Percentiles rank a stretch among this genome's conserved stretches.
phyloP scores from a whole-genome alignment of 2,329 filamentous ascomycete genomes.

The Alternaria sp. region DNA sequence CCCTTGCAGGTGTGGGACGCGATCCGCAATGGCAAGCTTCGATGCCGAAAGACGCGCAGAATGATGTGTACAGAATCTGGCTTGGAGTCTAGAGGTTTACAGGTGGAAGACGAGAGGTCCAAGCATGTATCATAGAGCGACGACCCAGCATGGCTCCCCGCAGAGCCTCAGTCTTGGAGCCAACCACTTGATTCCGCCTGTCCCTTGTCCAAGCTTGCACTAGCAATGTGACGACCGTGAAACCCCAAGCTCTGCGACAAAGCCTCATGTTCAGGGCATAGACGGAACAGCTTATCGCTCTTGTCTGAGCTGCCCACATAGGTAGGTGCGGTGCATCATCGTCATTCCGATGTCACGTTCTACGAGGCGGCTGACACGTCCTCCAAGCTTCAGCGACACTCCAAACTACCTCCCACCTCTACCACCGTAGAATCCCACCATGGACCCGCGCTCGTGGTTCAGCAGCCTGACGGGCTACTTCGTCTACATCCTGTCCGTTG shows the following conservation, averaged over 20 bases:
- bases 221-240: neutral
- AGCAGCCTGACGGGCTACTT: conserved; percentile 76
- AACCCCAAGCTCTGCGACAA: neutral
- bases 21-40: neutral
- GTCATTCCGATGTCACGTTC: conserved; percentile 21
- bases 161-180: conserved; percentile 15
- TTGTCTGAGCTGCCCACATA: conserved; percentile 1
- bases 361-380: conserved; percentile 15
- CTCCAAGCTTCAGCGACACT: neutral
- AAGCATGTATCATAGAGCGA: neutral
- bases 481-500: conserved; percentile 75
- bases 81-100: neutral
- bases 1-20: conserved; percentile 1
- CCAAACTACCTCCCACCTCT: neutral
- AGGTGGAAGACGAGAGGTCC: neutral
- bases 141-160: conserved; percentile 7
- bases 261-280: neutral
- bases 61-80: neutral
- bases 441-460: conserved; percentile 52
- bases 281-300: neutral
- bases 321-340: conserved; percentile 22
- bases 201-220: neutral
- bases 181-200: neutral
- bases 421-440: conserved; percentile 34
- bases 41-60: neutral